These are phyloP conservation scores for Cercophora scortea DNA, from an alignment of 495 filamentous ascomycete species.

Conservation along the genomic window DNA sequence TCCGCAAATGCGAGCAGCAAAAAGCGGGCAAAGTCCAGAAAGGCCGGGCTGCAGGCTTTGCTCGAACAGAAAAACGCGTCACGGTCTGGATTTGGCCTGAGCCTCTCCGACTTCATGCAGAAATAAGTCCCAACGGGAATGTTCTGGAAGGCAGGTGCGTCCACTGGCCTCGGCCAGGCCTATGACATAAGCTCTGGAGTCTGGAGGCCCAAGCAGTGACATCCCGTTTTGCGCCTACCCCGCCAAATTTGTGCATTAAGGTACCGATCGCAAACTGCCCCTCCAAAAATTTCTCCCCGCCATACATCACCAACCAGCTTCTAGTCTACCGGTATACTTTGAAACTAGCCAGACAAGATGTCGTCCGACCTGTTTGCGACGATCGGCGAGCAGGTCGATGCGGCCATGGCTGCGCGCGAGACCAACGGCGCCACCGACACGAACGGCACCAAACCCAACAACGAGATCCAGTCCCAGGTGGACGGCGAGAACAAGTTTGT, in stretches of 20 bases:
- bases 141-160: constrained; percentile 18
- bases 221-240: constrained; percentile 16
- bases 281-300: constrained; percentile 30
- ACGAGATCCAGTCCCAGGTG: constrained; percentile 28
- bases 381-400: constrained; percentile 46
- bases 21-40: constrained; percentile 45
- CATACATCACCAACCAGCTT: too few species aligned
- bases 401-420: constrained; percentile 24
- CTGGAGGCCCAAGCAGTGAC: neutral
- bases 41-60: constrained; percentile 46
- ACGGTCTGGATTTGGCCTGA: constrained; percentile 34
- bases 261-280: constrained; percentile 15
- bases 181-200: constrained; percentile 22
- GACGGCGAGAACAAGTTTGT: constrained; percentile 50
- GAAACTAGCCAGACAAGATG: constrained; percentile 13
- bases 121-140: constrained; percentile 21
- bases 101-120: constrained; percentile 45
- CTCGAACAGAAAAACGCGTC: constrained; percentile 35
- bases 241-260: constrained; percentile 11
- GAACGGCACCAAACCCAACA: constrained; percentile 15
- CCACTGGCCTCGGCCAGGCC: neutral
- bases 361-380: constrained; percentile 41
- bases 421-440: constrained; percentile 21
- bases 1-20: constrained; percentile 39
- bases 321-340: too few species aligned